Conservation (phyloP, 2,329 filamentous ascomycete species). For the Elsinoe fawcettii region DNA sequence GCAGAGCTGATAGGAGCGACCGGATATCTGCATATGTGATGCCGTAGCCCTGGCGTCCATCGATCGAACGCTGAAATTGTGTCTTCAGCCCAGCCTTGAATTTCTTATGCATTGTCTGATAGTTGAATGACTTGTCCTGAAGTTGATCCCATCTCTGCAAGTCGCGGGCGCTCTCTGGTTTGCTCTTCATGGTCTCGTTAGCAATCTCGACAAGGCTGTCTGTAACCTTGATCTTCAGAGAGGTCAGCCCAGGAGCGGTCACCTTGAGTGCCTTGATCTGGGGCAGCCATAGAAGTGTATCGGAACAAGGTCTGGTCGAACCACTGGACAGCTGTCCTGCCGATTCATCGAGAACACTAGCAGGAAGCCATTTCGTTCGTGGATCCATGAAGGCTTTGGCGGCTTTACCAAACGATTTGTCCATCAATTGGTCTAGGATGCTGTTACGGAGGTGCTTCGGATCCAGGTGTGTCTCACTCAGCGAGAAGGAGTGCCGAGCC, state of each 20-base stretch:
- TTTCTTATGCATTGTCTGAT: neutral
- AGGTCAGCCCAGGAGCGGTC: no score
- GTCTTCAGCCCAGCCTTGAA: neutral
- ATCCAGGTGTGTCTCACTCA: neutral
- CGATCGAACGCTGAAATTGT: neutral
- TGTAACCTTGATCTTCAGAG: no score
- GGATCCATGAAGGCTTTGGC: neutral
- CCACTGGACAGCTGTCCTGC: no score
- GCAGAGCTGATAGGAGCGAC: neutral
- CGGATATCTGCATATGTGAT: neutral
- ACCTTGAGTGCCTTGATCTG: no score
- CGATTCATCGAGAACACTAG: no score
- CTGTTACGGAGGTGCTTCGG: neutral
- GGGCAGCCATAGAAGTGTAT: no score
- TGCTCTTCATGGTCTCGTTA: neutral
- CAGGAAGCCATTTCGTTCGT: no score
- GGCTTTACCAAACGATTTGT: neutral
- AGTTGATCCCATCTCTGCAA: neutral
- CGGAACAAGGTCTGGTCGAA: no score
- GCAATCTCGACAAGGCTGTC: neutral
- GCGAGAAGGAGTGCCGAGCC: neutral
- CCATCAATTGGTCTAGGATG: neutral
- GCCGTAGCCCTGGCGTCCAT: neutral
- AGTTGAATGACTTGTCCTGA: neutral
- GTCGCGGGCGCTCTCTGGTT: neutral